A percentile compares a stretch with the other conserved stretches of the same genome.
phyloP scores from a whole-genome alignment of 1,284 basidiomycete species.

The Pseudozyma flocculosa region DNA sequence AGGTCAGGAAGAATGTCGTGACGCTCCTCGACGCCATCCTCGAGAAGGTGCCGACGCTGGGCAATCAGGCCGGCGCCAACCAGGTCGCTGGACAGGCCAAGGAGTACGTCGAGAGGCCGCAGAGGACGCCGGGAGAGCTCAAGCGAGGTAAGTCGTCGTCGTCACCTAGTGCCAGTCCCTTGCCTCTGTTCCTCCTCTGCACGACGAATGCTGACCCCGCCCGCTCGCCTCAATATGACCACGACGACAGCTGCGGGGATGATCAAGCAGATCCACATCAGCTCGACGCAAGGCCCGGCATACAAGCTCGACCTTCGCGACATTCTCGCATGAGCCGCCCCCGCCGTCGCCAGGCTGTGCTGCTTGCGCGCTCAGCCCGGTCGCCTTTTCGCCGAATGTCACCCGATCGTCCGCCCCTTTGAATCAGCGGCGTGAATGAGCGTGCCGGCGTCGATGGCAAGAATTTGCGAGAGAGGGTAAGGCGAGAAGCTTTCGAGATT shows the following conservation, averaged over 20 bases:
- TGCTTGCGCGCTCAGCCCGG: no score
- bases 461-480: no score
- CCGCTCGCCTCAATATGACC: not conserved
- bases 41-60: slow-evolving; percentile 38
- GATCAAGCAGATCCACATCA: slow-evolving; percentile 69
- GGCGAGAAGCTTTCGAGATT: no score
- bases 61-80: slow-evolving; percentile 17
- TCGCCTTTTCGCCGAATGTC: no score
- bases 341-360: no score
- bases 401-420: no score
- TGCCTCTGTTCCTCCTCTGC: not conserved
- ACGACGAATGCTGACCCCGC: not conserved
- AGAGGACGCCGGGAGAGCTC: slow-evolving; percentile 26
- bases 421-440: no score
- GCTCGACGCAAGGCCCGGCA: slow-evolving; percentile 80
- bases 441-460: no score
- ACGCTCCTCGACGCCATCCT: slow-evolving; percentile 74
- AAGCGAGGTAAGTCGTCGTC: slow-evolving; percentile 4
- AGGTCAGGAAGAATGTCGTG: slow-evolving; percentile 76
- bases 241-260: slow-evolving; percentile 30
- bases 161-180: not conserved
- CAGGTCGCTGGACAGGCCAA: slow-evolving; percentile 20
- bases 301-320: slow-evolving; percentile 65
- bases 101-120: slow-evolving; percentile 13
- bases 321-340: slow-evolving; percentile 26